A percentile compares a stretch with the other conserved stretches of the same genome.
These are phyloP conservation scores for Peronospora belbahrii DNA, from an alignment of 352 stramenopile species.

Conservation along the genomic window DNA sequence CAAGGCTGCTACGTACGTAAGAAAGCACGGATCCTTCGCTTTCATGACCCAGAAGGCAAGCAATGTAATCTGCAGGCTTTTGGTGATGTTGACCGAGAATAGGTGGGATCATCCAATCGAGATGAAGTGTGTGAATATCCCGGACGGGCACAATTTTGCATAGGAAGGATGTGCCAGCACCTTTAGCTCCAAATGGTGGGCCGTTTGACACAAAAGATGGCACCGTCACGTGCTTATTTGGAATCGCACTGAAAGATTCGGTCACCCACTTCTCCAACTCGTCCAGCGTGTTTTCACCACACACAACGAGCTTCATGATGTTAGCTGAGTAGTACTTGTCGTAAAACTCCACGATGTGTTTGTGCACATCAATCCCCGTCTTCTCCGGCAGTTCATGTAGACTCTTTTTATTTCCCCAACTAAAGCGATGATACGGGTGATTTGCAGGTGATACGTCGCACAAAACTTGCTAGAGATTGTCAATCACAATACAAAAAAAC, in stretches of 20 bases:
- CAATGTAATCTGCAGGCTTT: conserved; percentile 76
- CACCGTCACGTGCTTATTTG: conserved; percentile 41
- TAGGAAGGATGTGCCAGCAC: conserved; percentile 34
- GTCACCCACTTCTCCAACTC: conserved; percentile 59
- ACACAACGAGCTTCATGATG: conserved; percentile 82
- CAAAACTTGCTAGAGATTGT: conserved; percentile 59
- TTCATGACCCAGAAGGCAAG: conserved; percentile 74
- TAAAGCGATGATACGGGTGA: conserved; percentile 78
- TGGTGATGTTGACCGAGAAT: conserved; percentile 61
- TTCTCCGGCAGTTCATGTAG: conserved; percentile 42
- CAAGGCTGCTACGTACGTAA: conserved; percentile 32
- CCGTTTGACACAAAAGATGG: conserved; percentile 38
- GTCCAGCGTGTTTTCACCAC: conserved; percentile 63
- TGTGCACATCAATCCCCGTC: conserved; percentile 42
- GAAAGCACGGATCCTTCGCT: conserved; percentile 77
- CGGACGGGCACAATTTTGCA: conserved; percentile 68
- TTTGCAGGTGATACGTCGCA: conserved; percentile 37
- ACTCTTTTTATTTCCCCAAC: conserved; percentile 80
- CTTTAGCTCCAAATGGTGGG: conserved; percentile 42
- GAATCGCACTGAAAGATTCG: conserved; percentile 51
- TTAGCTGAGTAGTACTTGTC: conserved; percentile 67
- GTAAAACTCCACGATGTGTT: conserved; percentile 61
- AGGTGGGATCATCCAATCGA: conserved; percentile 73
- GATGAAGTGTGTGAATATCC: conserved; percentile 67
- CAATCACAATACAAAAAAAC: conserved; percentile 6